phyloP scores from a whole-genome alignment of 495 filamentous ascomycete species.

The Cercophora sp. region DNA sequence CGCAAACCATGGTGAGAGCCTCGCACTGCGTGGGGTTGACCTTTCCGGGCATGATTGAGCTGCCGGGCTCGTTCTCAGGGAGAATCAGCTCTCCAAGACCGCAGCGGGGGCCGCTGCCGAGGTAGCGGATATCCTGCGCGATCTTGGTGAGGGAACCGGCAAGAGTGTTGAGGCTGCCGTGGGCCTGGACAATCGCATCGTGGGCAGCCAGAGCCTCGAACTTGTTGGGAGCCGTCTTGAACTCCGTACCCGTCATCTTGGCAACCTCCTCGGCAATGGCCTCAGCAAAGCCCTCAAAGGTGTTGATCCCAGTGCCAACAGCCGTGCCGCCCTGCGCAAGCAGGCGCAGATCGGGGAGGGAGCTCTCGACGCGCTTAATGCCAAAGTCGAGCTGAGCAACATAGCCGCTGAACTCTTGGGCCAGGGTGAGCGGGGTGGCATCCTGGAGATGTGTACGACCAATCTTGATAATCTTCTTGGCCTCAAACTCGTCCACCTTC shows the following conservation, averaged over 20 bases:
- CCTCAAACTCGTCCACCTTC: constrained; percentile 86
- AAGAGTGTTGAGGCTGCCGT: constrained; percentile 88
- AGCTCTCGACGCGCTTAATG: constrained; percentile 78
- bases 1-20: constrained; percentile 94
- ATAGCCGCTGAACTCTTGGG: constrained; percentile 98
- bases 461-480: constrained; percentile 91
- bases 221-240: constrained; percentile 97
- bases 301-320: constrained; percentile 96
- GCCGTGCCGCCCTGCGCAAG: constrained; percentile 96
- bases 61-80: constrained; percentile 96
- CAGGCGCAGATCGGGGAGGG: constrained; percentile 76
- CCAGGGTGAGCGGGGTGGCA: constrained; percentile 91
- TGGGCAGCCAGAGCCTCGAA: constrained; percentile 98
- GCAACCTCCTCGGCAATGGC: constrained; percentile 82
- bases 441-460: constrained; percentile 97
- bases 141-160: constrained; percentile 95
- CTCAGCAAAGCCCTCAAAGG: constrained; percentile 92
- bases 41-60: constrained; percentile 98
- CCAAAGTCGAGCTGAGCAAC: constrained; percentile 89
- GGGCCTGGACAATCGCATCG: constrained; percentile 92
- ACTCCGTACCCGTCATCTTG: constrained; percentile 87
- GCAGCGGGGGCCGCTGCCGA: constrained; percentile 92
- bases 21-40: constrained; percentile 99
- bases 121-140: constrained; percentile 94
- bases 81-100: constrained; percentile 88